phyloP scores from a whole-genome alignment of 176 grass and related monocot species.

The Eleusine coracana region DNA sequence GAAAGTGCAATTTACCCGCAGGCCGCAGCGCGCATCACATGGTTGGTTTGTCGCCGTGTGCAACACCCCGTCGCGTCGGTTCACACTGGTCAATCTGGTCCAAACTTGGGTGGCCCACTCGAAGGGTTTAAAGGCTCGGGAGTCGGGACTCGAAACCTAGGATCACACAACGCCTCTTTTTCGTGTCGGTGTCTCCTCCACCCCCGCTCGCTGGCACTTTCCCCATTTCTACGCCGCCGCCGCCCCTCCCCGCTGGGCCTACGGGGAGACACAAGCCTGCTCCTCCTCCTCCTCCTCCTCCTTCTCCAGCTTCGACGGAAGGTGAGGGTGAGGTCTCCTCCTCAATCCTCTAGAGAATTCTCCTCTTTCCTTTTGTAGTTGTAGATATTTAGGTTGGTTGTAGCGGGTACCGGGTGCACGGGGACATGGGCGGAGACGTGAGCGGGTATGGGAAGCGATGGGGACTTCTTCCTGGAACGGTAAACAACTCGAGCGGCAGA shows the following conservation, averaged over 20 bases:
- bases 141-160: not conserved
- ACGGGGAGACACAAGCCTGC: no score
- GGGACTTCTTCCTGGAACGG: no score
- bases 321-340: not conserved
- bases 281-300: not conserved
- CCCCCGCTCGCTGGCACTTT: not conserved
- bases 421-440: not conserved
- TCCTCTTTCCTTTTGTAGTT: not conserved
- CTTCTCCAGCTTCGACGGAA: not conserved
- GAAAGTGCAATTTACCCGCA: no score
- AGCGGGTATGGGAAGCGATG: not conserved
- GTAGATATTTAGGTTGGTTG: not conserved
- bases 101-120: no score
- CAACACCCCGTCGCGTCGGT: no score
- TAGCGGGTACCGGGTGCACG: not conserved
- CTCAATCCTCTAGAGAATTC: not conserved
- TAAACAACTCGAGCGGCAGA: no score
- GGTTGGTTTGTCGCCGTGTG: no score
- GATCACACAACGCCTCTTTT: not conserved
- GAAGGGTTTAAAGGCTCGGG: not conserved
- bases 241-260: not conserved
- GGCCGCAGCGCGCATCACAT: no score
- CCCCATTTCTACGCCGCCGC: not conserved
- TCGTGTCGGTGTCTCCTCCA: not conserved
- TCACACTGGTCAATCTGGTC: no score